Base-by-base conservation (phyloP, 495 filamentous ascomycete species). In the Daldinia bambusicola region DNA sequence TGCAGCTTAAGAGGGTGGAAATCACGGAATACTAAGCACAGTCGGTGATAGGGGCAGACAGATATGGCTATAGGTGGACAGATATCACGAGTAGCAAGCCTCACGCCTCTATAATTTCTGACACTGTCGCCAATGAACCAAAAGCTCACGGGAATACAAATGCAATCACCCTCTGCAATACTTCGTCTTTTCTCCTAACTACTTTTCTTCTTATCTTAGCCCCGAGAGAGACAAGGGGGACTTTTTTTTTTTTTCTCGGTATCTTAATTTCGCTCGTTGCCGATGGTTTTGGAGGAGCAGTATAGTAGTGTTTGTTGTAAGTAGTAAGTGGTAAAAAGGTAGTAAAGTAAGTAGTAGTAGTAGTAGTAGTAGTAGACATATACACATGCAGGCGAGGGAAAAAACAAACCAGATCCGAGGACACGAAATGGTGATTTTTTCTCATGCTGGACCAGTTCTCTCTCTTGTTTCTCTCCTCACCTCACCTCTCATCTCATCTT, bases 291-390 rank as follows among this genome's bases (percentile, higher is more conserved):
- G 13, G 13, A 36, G 53, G 14, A 36, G 9, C n/a, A 32, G 53
- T 37, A 31, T 31, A 32, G 50, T 55, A 13, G 52, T 55, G 32
- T 66, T 66, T 38, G 51, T 56, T 30, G 55, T 38, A 36, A 41
- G 71, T 71, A 59, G 34, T 58, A 63, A 52, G 26, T 26, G 7
- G 31, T 55, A 55, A 26, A 26, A 53, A 53, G 13, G 32, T 67
- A 67, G 59, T 64, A 68, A 57, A 30, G 40, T 45, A 14, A 14
- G 53, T 14, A 22, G 52, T 55, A 22, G 55, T 59, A 38, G 66
- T 70, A 63, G 66, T 70, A 63, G 52, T 56, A 62, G 48, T 70
- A 60, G 40, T 74, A 71, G 67, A 77, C 73, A 75, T 75, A 75
- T 77, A 75, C 70, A 74, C 70, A 63, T 70, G 66, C 51, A 30